These are phyloP conservation scores for Elymus sibiricus DNA, from an alignment of 176 grass and related monocot genomes.

Conservation along the genomic window DNA sequence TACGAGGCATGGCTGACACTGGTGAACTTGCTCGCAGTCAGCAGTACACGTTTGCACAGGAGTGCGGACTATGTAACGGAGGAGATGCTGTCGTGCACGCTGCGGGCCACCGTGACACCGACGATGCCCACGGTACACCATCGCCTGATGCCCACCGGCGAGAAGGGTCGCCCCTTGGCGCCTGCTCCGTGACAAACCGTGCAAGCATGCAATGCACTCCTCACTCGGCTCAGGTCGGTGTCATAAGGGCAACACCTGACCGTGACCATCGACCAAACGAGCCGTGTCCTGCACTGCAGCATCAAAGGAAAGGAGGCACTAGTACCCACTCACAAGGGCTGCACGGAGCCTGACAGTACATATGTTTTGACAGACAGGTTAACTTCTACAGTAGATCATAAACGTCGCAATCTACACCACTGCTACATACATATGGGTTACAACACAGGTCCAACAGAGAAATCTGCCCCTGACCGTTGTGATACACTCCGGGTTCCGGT, in stretches of 20 bases:
- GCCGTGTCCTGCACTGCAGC: neutral
- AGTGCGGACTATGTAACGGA: neutral
- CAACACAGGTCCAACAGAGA: neutral
- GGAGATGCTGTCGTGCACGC: neutral
- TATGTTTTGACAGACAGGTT: neutral
- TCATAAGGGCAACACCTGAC: neutral
- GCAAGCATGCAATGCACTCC: neutral
- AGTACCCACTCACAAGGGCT: neutral
- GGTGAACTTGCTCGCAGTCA: neutral
- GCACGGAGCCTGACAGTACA: neutral
- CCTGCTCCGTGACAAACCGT: neutral
- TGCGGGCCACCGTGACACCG: neutral
- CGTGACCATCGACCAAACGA: conserved; percentile 21
- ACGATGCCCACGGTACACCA: neutral
- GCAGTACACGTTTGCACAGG: neutral
- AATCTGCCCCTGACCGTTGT: neutral
- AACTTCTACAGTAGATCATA: neutral
- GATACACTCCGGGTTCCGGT: neutral
- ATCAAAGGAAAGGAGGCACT: neutral
- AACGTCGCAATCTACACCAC: neutral
- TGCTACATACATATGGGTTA: neutral
- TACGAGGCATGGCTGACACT: neutral
- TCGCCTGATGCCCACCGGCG: neutral
- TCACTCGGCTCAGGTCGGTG: neutral
- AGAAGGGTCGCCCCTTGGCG: neutral